phyloP scores from a whole-genome alignment of 345 rosid genomes.

The Pugionium dolabratum region DNA sequence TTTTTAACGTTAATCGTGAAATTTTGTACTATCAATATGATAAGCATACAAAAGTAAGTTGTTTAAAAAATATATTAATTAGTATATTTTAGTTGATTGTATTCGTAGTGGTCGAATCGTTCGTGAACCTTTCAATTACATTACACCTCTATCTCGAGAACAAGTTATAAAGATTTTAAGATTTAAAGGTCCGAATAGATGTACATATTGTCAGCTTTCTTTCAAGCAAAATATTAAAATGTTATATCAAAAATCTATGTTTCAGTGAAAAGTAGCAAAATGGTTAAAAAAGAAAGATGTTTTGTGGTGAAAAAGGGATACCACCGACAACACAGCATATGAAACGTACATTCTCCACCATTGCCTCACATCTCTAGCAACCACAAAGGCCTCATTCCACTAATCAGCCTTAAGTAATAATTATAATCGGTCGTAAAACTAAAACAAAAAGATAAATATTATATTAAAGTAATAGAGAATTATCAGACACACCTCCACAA shows the following conservation, averaged over 20 bases:
- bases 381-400: constrained; percentile 15
- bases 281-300: not conserved
- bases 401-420: constrained; percentile 6
- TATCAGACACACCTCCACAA: constrained; percentile 23
- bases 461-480: constrained; percentile 20
- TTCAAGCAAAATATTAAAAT: not conserved
- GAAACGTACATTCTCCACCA: constrained; percentile 28
- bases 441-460: too few relatives aligned
- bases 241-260: not conserved
- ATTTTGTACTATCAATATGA: not conserved
- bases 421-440: not conserved
- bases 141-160: not conserved
- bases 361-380: constrained; percentile 24
- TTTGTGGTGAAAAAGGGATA: constrained; percentile 16
- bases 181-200: not conserved
- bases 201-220: not conserved
- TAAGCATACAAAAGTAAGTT: not conserved
- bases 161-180: not conserved
- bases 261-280: not conserved
- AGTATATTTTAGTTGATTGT: not conserved
- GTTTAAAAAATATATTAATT: too few relatives aligned
- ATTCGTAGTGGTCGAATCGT: not conserved
- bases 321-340: constrained; percentile 33
- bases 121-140: not conserved
- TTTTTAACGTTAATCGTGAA: not conserved